Base-by-base conservation (phyloP, 495 filamentous ascomycete genomes). In the Neurospora intermedia region DNA sequence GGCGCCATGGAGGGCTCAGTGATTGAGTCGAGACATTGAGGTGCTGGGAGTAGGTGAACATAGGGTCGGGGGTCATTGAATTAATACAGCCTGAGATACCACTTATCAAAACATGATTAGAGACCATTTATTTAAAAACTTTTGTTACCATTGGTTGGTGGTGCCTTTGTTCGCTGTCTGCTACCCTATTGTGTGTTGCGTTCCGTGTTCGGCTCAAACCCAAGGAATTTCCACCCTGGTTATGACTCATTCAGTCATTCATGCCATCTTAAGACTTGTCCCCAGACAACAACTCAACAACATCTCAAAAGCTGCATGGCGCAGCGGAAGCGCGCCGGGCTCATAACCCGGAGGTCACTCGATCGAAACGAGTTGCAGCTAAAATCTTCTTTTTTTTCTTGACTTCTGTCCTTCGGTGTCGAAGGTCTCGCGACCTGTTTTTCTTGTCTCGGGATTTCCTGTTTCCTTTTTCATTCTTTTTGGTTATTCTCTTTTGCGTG, bases 271-370 rank as follows among this genome's bases (percentile, higher is more conserved):
- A 66, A 18, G 6, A 6, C 8, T 16, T 31, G 5, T 16, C 4
- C 16, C 3, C 13, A 16, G 27, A 66, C 2, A 8, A 16, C 3
- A 4, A 18, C 18, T 66, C 6, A 35, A 18, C 15, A 66, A 18
- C 54, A 66, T 13, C 13, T 35, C 6, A 66, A 66, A 23, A 84
- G 82, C 82, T 84, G 81, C 82, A 80, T 85, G 84, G 84, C 84
- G 84, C 84, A 85, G 84, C 81, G 84, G 84, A 85, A 85, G 84
- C 84, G 84, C 84, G 84, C 84, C 84, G 84, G 84, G 84, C 84
- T 85, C 84, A 85, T 85, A 85, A 85, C 84, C 84, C 84, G 83
- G 84, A 85, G 84, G 84, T 81, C 84, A 79, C 82, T 84, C 78
- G 84, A 85, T 85, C 84, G 82, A 85, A 85, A 85, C 84, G 79